Percentiles rank a stretch among this genome's conserved stretches.
phyloP scores from a whole-genome alignment of 495 filamentous ascomycete genomes.

The Penicillium angulare region DNA sequence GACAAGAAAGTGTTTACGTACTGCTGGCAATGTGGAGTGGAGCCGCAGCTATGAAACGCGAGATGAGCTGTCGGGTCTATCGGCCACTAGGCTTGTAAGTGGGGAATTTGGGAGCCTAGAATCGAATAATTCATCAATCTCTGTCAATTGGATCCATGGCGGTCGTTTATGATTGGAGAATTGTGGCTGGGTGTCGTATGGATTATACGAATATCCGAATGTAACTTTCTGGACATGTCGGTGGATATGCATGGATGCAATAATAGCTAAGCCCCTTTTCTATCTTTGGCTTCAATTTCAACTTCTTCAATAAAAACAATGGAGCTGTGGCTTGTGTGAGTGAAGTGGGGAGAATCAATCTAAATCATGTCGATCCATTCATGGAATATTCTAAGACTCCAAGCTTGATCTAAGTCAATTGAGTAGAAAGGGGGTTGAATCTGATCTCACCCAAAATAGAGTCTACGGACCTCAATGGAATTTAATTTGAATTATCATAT shows the following conservation, averaged over 20 bases:
- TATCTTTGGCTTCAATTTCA: too few relatives aligned
- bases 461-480: too few relatives aligned
- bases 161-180: neutral
- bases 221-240: neutral
- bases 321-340: too few relatives aligned
- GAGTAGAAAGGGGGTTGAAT: too few relatives aligned
- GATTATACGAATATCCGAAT: constrained; percentile 3
- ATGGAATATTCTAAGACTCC: too few relatives aligned
- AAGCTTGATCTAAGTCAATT: too few relatives aligned
- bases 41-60: neutral
- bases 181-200: neutral
- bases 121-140: neutral
- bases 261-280: neutral
- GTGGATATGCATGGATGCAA: neutral
- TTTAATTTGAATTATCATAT: too few relatives aligned
- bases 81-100: neutral
- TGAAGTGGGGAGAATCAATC: too few relatives aligned
- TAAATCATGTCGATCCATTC: too few relatives aligned
- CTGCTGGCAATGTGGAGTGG: neutral
- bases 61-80: neutral
- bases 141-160: neutral
- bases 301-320: too few relatives aligned
- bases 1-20: too few relatives aligned
- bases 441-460: too few relatives aligned
- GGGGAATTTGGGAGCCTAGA: neutral